phyloP scores from a whole-genome alignment of 768 basidiomycete genomes.

The Tubosaeta brunneosetosa region DNA sequence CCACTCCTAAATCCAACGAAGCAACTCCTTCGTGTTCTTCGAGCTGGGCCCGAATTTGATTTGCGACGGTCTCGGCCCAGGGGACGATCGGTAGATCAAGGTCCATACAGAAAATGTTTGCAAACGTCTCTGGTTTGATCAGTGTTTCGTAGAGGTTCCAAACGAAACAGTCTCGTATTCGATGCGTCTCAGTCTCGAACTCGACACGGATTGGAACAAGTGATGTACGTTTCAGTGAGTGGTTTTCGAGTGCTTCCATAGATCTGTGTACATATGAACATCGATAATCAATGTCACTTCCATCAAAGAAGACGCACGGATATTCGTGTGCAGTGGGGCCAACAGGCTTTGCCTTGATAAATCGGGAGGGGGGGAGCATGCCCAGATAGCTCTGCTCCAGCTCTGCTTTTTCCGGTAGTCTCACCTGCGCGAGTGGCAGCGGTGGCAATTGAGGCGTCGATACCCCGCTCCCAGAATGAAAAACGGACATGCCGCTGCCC shows the following conservation, averaged over 20 bases:
- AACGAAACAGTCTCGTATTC: constrained; percentile 91
- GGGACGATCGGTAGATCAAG: constrained; percentile 65
- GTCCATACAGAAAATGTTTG: constrained; percentile 82
- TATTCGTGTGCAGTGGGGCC: constrained; percentile 65
- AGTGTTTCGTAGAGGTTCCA: constrained; percentile 93
- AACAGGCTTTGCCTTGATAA: constrained; percentile 60
- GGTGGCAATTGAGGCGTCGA: constrained; percentile 31
- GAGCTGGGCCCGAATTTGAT: constrained; percentile 85
- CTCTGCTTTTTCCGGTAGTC: constrained; percentile 47
- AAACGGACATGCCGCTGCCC: constrained; percentile 49
- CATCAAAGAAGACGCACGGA: constrained; percentile 50
- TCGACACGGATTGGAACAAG: constrained; percentile 94
- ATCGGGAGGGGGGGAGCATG: constrained; percentile 72
- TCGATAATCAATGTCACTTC: not conserved
- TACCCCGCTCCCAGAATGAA: constrained; percentile 47
- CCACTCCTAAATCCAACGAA: constrained; percentile 63
- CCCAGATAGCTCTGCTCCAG: constrained; percentile 90
- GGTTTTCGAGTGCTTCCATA: constrained; percentile 56
- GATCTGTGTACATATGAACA: constrained; percentile 40
- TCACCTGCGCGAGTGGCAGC: constrained; percentile 12
- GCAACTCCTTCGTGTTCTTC: constrained; percentile 86
- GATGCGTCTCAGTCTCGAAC: constrained; percentile 85
- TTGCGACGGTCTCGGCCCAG: constrained; percentile 76
- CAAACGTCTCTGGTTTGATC: constrained; percentile 82
- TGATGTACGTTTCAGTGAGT: constrained; percentile 49